These are phyloP conservation scores for Haberlea rhodopensis DNA, from an alignment of 257 asterid species.

Conservation along the genomic window DNA sequence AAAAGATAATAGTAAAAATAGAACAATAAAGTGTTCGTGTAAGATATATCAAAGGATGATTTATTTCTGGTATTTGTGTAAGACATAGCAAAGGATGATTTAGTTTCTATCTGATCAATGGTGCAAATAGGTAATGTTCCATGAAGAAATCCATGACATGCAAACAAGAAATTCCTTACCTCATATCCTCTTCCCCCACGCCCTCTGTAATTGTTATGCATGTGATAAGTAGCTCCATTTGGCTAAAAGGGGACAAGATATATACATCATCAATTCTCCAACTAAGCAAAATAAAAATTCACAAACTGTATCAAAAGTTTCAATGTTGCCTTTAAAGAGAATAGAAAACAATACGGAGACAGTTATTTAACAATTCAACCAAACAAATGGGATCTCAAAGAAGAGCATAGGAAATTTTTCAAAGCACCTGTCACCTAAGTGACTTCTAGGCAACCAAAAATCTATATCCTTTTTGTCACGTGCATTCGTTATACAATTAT, in stretches of 20 bases:
- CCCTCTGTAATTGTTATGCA: constrained; percentile 74
- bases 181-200: constrained; percentile 94
- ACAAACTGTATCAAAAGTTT: not conserved
- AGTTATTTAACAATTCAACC: no score
- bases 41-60: not conserved
- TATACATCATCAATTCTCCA: constrained; percentile 26
- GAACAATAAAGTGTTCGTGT: not conserved
- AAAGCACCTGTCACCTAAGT: not conserved
- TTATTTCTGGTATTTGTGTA: not conserved
- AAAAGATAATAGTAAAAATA: not conserved
- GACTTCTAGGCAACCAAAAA: not conserved
- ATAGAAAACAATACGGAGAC: not conserved
- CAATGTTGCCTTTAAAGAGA: not conserved
- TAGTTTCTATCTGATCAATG: not conserved
- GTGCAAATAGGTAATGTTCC: not conserved
- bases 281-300: constrained; percentile 4
- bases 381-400: not conserved
- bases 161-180: constrained; percentile 40
- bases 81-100: not conserved
- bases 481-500: not conserved
- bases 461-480: not conserved
- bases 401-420: not conserved
- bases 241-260: constrained; percentile 42
- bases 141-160: not conserved
- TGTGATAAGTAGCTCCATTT: constrained; percentile 62